Evolutionary conservation across 345 rosid genomes (phyloP).

Genomic region (Brassica rapa): DNA sequence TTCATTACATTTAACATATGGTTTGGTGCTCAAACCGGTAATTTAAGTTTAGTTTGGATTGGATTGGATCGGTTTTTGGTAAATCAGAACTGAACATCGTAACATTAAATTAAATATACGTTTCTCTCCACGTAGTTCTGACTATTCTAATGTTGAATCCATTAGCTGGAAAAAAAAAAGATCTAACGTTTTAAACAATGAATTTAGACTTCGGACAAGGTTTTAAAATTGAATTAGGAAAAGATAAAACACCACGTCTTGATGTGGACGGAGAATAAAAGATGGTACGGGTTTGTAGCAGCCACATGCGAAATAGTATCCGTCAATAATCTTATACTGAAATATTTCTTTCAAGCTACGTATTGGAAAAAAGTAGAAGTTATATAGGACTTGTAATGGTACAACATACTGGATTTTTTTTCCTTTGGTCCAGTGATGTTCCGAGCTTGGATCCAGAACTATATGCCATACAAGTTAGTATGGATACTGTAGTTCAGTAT

Average conservation of each 20-base stretch:
- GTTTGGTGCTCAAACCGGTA: not conserved
- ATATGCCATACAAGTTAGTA: not conserved
- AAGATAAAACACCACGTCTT: not conserved
- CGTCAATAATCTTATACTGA: not conserved
- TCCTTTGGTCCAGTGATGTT: not conserved
- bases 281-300: not conserved
- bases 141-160: not conserved
- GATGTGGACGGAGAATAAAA: not conserved
- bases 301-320: constrained; percentile 11
- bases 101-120: not conserved
- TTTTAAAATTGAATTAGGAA: not conserved
- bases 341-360: not conserved
- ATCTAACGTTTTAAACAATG: not conserved
- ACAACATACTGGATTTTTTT: not conserved
- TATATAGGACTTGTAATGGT: not conserved
- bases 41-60: not conserved
- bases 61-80: not conserved
- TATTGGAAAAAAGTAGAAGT: not conserved
- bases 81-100: not conserved
- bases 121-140: not conserved
- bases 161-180: not conserved
- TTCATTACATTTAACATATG: not conserved
- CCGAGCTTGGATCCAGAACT: not conserved
- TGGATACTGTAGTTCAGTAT: not conserved
- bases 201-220: not conserved